These are phyloP conservation scores for Pichia sp. DNA, from an alignment of 1,139 yeast genomes.

Conservation along the genomic window DNA sequence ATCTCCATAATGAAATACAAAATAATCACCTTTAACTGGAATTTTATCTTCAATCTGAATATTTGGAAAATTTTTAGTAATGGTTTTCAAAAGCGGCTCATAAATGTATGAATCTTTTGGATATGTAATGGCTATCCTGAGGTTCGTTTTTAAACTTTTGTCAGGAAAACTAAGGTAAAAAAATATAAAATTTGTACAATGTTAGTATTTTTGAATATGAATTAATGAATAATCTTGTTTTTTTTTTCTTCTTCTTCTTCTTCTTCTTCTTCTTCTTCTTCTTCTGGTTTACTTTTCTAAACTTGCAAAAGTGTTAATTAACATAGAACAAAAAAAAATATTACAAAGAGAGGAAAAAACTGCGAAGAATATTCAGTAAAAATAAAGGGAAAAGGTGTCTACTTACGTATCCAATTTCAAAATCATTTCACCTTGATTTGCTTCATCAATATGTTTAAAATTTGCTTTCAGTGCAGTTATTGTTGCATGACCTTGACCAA, in stretches of 20 bases:
- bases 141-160: background rate
- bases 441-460: constrained; percentile 49
- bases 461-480: constrained; percentile 83
- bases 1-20: constrained; percentile 73
- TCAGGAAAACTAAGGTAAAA: background rate
- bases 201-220: background rate
- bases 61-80: constrained; percentile 28
- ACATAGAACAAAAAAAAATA: no score
- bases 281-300: no score
- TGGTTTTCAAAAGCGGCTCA: constrained; percentile 37
- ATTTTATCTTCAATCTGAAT: constrained; percentile 23
- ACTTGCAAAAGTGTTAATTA: no score
- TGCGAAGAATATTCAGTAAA: no score
- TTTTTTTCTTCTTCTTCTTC: no score
- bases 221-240: background rate
- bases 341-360: background rate
- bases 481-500: constrained; percentile 47
- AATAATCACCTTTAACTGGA: constrained; percentile 21
- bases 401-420: constrained; percentile 20
- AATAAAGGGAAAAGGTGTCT: background rate
- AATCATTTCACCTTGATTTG: constrained; percentile 38
- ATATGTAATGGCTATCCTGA: constrained; percentile 18
- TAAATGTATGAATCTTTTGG: constrained; percentile 48
- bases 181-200: background rate
- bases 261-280: no score